Evolutionary conservation across 1,139 yeast genomes (phyloP).

Genomic region (Taphrina betulina): DNA sequence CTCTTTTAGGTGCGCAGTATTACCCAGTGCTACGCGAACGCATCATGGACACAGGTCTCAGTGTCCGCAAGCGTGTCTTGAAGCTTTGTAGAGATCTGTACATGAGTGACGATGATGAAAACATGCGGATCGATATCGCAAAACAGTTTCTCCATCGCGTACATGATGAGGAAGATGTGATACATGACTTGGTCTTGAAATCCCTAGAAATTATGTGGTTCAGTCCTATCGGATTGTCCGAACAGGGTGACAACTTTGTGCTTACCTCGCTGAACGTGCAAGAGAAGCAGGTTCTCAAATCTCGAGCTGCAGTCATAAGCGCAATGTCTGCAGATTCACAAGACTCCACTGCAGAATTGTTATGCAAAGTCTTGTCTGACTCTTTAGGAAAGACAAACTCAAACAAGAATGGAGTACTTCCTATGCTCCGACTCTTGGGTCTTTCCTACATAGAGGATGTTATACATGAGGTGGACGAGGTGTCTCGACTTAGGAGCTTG

Average conservation of each 20-base stretch:
- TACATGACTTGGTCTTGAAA: slow-evolving; percentile 51
- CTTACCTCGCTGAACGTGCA: background rate
- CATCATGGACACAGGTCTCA: slow-evolving; percentile 59
- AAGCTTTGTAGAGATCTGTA: slow-evolving; percentile 56
- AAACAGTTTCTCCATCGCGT: slow-evolving; percentile 55
- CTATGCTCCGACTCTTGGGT: too few species aligned
- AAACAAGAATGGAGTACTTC: too few species aligned
- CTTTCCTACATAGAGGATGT: slow-evolving; percentile 2
- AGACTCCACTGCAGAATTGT: background rate
- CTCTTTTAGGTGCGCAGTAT: slow-evolving; percentile 52
- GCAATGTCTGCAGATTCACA: slow-evolving; percentile 7
- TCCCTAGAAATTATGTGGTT: slow-evolving; percentile 54
- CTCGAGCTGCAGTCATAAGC: slow-evolving; percentile 4
- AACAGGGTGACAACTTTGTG: background rate
- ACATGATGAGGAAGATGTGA: slow-evolving; percentile 68
- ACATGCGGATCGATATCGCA: slow-evolving; percentile 51
- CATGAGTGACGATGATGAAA: slow-evolving; percentile 42
- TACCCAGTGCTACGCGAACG: slow-evolving; percentile 54
- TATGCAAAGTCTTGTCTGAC: background rate
- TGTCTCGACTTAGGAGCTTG: background rate
- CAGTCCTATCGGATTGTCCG: slow-evolving; percentile 4
- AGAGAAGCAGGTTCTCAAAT: background rate
- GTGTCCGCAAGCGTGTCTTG: slow-evolving; percentile 64
- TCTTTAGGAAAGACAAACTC: background rate
- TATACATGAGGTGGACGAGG: background rate